Percentiles rank a stretch among this genome's conserved stretches.
phyloP scores from a whole-genome alignment of 2,329 filamentous ascomycete species.

The Aureobasidium sp. region DNA sequence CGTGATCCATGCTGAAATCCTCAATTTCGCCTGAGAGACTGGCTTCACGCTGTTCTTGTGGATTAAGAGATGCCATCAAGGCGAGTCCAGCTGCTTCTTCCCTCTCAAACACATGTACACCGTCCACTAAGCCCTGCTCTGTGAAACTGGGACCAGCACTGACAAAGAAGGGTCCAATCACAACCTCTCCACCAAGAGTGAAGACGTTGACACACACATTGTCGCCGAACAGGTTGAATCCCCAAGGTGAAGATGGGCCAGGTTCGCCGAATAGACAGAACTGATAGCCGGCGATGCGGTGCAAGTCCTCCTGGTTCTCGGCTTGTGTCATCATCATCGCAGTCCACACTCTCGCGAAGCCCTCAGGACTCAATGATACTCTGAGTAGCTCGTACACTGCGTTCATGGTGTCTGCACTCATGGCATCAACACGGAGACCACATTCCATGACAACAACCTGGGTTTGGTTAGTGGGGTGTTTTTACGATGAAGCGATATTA shows the following conservation, averaged over 20 bases:
- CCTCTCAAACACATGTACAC: conserved; percentile 54
- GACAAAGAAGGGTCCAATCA: conserved; percentile 66
- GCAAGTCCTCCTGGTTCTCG: conserved; percentile 40
- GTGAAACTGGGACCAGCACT: conserved; percentile 48
- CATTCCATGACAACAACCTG: conserved; percentile 54
- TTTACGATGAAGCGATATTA: no score
- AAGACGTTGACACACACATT: conserved; percentile 67
- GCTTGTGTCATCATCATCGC: conserved; percentile 63
- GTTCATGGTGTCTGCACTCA: conserved; percentile 36
- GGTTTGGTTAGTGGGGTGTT: neutral
- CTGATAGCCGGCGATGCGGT: conserved; percentile 45
- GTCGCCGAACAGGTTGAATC: conserved; percentile 67
- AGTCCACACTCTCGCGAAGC: conserved; percentile 57
- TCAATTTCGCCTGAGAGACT: conserved; percentile 36
- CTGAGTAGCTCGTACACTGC: conserved; percentile 49
- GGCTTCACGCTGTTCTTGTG: conserved; percentile 40
- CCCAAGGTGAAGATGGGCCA: conserved; percentile 52
- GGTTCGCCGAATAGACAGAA: conserved; percentile 61
- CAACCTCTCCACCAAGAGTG: conserved; percentile 53
- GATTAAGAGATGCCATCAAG: conserved; percentile 56
- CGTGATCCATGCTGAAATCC: conserved; percentile 37
- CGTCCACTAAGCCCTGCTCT: conserved; percentile 26
- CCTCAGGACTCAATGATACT: conserved; percentile 54
- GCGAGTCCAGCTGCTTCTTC: conserved; percentile 56
- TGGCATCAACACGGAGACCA: conserved; percentile 60